These are phyloP conservation scores for Clonostachys chloroleuca DNA, from an alignment of 2,329 filamentous ascomycete species.

Conservation along the genomic window DNA sequence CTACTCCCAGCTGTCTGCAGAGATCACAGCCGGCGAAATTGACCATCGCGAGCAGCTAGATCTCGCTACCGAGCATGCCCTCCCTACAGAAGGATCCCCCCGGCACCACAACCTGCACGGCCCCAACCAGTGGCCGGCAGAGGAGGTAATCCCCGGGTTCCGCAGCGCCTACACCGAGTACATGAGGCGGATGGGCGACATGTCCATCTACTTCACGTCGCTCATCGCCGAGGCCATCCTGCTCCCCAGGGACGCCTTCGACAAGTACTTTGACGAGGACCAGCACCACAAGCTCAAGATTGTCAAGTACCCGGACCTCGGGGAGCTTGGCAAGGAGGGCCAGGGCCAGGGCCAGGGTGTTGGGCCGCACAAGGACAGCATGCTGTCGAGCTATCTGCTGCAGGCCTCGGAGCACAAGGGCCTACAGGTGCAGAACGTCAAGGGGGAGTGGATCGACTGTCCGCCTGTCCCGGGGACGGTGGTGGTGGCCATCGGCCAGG, in stretches of 20 bases:
- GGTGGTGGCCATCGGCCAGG: conserved; percentile 85
- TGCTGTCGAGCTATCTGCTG: conserved; percentile 77
- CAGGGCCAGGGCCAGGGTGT: conserved; percentile 53
- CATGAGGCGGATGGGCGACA: conserved; percentile 67
- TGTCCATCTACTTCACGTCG: conserved; percentile 71
- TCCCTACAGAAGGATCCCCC: conserved; percentile 59
- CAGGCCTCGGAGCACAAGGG: conserved; percentile 74
- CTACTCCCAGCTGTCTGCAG: conserved; percentile 61
- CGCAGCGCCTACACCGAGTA: conserved; percentile 67
- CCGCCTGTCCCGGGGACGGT: conserved; percentile 72
- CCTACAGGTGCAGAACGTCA: conserved; percentile 77
- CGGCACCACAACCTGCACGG: conserved; percentile 71
- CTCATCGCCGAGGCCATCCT: conserved; percentile 82
- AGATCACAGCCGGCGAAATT: conserved; percentile 67
- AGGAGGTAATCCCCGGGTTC: conserved; percentile 60
- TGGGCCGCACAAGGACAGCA: conserved; percentile 80
- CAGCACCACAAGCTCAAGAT: conserved; percentile 88
- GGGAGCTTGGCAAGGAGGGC: conserved; percentile 45
- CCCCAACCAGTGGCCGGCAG: conserved; percentile 77
- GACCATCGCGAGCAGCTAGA: conserved; percentile 88
- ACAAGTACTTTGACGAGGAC: conserved; percentile 67
- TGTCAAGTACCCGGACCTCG: conserved; percentile 75
- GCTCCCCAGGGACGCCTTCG: conserved; percentile 65
- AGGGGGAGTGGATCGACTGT: conserved; percentile 78
- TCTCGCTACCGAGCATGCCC: conserved; percentile 71